Base-by-base conservation (phyloP, 495 filamentous ascomycete genomes). In the Penicillium chermesinum region DNA sequence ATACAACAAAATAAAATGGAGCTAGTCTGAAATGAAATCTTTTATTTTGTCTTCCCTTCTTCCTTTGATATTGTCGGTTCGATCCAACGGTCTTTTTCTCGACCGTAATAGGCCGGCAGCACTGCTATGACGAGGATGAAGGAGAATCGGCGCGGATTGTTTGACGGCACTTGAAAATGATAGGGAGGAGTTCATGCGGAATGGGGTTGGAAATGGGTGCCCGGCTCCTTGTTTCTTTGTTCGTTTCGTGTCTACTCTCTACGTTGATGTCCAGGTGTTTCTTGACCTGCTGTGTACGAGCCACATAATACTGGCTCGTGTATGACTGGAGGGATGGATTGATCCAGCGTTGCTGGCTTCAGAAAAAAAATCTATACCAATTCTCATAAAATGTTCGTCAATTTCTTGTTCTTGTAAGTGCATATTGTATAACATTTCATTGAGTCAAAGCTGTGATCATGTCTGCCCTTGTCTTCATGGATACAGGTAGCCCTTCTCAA, bases 401-500 rank as follows among this genome's bases (percentile, higher is more conserved):
- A 42, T 7, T 42, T 27, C 20, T 42, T 16, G 10, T 21, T 20
- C n/a, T 30, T 10, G 25, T 30, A 30, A 30, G 25, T 4, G 20
- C 38, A 21, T 41, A 41, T 18, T 41, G n/a, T 21, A 38, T 37
- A 49, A 44, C 12, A 20, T n/a, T n/a, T n/a, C n/a, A n/a, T n/a
- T n/a, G n/a, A n/a, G n/a, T n/a, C n/a, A n/a, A n/a, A n/a, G n/a
- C n/a, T n/a, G n/a, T n/a, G n/a, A n/a, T n/a, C n/a, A n/a, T n/a
- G n/a, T 17, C 25, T 30, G 16, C 43, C 2, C 38, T 27, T 38
- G 32, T 12, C n/a, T 41, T 72, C 50, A 77, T 41, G 72, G 74
- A 56, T 77, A 78, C 9, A 78, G 49, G 47, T 75, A 75, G 2
- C 72, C 74, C 55, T 75, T 76, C 58, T 76, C 75, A 45, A 75